These are phyloP conservation scores for Trichophyton equinum DNA, from an alignment of 2,329 filamentous ascomycete species.

Conservation along the genomic window DNA sequence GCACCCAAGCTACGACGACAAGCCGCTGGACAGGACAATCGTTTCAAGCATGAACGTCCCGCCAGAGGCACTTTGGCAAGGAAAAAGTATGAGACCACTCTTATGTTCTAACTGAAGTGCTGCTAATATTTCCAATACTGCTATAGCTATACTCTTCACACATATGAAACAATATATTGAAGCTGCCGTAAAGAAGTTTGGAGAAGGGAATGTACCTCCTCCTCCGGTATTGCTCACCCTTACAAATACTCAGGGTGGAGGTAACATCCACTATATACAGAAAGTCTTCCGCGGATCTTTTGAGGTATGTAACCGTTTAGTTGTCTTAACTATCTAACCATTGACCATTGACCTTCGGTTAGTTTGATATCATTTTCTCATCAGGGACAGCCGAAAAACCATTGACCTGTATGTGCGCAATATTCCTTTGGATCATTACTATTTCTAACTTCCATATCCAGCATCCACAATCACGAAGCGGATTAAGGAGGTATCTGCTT, in stretches of 20 bases:
- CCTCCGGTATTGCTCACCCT: constrained; percentile 78
- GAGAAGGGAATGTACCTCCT: constrained; percentile 57
- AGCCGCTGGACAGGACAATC: constrained; percentile 62
- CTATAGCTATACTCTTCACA: constrained; percentile 43
- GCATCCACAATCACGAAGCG: constrained; percentile 55
- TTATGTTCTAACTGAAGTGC: background rate
- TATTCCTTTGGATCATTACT: background rate
- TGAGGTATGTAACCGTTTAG: constrained; percentile 35
- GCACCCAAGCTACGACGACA: constrained; percentile 54
- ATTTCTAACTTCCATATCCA: constrained; percentile 8
- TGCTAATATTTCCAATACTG: background rate
- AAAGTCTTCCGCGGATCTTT: constrained; percentile 85
- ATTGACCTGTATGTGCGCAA: constrained; percentile 38
- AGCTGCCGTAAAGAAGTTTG: constrained; percentile 45
- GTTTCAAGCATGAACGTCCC: constrained; percentile 59
- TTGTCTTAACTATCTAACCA: background rate
- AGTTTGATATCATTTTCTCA: constrained; percentile 85
- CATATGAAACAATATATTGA: constrained; percentile 54
- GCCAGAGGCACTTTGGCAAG: constrained; percentile 66
- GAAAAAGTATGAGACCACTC: constrained; percentile 45
- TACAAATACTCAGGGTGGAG: constrained; percentile 44
- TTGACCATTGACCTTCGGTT: constrained; percentile 5
- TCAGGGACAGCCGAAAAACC: constrained; percentile 53
- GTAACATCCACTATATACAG: constrained; percentile 79
- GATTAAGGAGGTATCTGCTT: constrained; percentile 52